Conservation (phyloP, 768 basidiomycete genomes). For the Tricholoma hemisulphureum region DNA sequence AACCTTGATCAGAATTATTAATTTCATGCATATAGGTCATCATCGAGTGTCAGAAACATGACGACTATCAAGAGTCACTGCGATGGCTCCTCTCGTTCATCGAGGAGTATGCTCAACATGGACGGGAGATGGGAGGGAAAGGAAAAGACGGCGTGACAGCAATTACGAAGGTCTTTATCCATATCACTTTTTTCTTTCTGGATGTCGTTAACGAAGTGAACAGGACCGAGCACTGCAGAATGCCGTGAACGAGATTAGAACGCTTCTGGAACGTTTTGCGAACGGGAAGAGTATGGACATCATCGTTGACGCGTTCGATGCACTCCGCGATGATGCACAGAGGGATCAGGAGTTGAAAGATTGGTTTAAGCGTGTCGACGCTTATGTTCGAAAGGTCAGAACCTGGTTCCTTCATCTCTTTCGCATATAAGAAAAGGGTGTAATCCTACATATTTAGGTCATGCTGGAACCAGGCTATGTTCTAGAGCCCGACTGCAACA, state of each 20-base stretch:
- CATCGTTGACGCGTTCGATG: constrained; percentile 68
- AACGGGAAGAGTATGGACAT: constrained; percentile 64
- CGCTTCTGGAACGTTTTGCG: constrained; percentile 89
- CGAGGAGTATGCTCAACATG: constrained; percentile 61
- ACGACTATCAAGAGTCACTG: constrained; percentile 82
- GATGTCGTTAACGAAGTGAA: background rate
- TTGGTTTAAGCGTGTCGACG: constrained; percentile 68
- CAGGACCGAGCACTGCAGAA: constrained; percentile 57
- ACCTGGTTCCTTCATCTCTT: background rate
- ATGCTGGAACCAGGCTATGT: constrained; percentile 84
- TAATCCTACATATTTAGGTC: constrained; percentile 41
- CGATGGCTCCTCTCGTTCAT: constrained; percentile 68
- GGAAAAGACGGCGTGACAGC: constrained; percentile 20
- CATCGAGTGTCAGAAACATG: constrained; percentile 89
- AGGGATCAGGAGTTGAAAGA: constrained; percentile 70
- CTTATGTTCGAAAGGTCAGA: constrained; percentile 62
- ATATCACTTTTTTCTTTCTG: background rate
- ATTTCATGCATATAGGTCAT: constrained; percentile 48
- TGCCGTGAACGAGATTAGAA: constrained; percentile 64
- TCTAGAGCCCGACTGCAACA: constrained; percentile 72
- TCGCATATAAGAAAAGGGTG: background rate
- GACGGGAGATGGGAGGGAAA: constrained; percentile 26
- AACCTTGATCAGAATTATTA: background rate
- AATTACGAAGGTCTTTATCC: constrained; percentile 26
- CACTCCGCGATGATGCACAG: constrained; percentile 69